A percentile compares a stretch with the other conserved stretches of the same genome.
phyloP scores from a whole-genome alignment of 176 grass and related monocot genomes.

The sorghum (Sorghum bicolor) region DNA sequence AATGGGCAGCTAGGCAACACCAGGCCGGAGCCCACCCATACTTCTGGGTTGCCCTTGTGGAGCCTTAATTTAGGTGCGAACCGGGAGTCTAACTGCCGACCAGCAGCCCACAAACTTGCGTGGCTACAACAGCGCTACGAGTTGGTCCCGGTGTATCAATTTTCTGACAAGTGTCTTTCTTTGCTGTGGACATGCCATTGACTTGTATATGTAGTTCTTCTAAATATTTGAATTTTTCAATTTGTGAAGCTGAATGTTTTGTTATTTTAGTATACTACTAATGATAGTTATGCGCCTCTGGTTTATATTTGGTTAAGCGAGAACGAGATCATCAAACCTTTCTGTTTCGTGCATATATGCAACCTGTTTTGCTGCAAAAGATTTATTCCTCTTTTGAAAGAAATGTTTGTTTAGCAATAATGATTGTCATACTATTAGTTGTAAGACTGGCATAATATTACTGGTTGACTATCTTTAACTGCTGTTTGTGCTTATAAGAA shows the following conservation, averaged over 20 bases:
- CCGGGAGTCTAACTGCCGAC: not conserved
- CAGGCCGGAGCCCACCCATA: not conserved
- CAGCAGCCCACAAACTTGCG: not conserved
- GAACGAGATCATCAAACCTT: not conserved
- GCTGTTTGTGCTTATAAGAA: not conserved
- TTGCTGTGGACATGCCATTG: not conserved
- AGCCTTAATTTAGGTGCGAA: not conserved
- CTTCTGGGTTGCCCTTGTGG: not conserved
- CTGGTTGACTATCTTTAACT: conserved; percentile 12
- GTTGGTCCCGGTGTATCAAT: not conserved
- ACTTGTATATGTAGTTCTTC: not conserved
- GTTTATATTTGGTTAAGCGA: conserved; percentile 12
- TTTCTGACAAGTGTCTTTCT: not conserved
- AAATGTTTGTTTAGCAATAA: not conserved
- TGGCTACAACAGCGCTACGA: no score
- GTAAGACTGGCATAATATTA: not conserved
- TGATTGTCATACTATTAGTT: not conserved
- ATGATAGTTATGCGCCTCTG: not conserved
- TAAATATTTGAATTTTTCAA: not conserved
- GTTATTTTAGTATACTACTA: not conserved
- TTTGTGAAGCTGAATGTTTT: conserved; percentile 14
- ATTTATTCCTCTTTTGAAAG: conserved; percentile 7
- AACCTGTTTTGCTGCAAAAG: conserved; percentile 25
- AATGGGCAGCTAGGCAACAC: not conserved
- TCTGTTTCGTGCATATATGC: conserved; percentile 16